Base-by-base conservation (phyloP, 495 filamentous ascomycete genomes). In the Aspergillus homomorphus region DNA sequence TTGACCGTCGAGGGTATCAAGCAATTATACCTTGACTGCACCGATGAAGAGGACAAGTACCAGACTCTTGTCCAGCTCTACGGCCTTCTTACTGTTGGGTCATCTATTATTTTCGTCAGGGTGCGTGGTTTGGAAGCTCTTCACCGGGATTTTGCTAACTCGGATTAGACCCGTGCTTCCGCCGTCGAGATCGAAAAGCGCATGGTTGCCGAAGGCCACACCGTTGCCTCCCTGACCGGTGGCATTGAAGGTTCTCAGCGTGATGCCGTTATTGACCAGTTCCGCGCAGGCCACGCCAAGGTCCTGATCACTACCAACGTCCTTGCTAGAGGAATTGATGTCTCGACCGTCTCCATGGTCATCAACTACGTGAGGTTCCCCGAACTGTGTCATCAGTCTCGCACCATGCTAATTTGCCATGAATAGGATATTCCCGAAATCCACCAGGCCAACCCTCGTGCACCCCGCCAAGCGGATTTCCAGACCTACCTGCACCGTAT, bases 271-370 rank as follows among this genome's bases (percentile, higher is more conserved):
- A 89, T 99, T 59, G 89, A 96, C 64, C 75, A 87, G 14, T 99
- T 98, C 86, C 88, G 94, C 58, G 80, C 69, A 20, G 92, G 92
- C 51, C 78, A 84, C 23, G 89, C 90, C 53, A 99, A 98, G 79
- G 94, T 99, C n/a, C 86, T 99, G 57, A 97, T 98, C 67, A 93
- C 95, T 0, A 99, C 95, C 63, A 98, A 99, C 68, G 93, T 99
- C 41, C 84, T 99, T 51, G 89, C 95, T 6, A 90, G 95, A 66
- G 95, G 95, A 64, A 97, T 99, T 60, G 95, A 99, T 74, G 92
- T 99, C 12, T 90, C 91, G 28, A 92, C 92, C 19, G 95, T 98
- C 3, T 95, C 91, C 18, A 89, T 99, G 82, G 95, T 99, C 33
- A 87, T 99, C 74, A 99, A 99, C 77, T 99, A 98, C 73, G 77